Base-by-base conservation (phyloP, 2,329 filamentous ascomycete species). In the Alternaria triticimaculans region DNA sequence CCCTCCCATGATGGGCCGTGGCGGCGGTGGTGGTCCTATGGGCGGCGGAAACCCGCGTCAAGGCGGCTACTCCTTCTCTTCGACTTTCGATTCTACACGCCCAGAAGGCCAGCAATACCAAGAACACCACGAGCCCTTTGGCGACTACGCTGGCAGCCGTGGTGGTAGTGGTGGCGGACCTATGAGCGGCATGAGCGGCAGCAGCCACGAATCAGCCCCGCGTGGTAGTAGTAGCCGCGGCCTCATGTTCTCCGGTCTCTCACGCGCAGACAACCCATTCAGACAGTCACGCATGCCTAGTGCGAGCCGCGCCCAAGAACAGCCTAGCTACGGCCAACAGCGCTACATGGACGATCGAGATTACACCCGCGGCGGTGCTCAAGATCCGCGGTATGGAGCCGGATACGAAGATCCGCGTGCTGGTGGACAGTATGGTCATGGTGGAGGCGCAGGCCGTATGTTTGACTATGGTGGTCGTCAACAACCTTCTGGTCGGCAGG, bases 241-340 rank as follows among this genome's bases (percentile, higher is more conserved):
- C 14, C 7, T 41, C 53, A 28, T 55, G 37, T 55, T 44, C 20
- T 37, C 49, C 33, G 49, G 49, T 15, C 30, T 53, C 33, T 23
- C 49, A 25, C 14, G 20, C 30, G 49, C 49, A 41, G 49, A 53
- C 11, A 53, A 51, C 18, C 28, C 18, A 0, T 51, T 51, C 18
- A 3, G 37, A 3, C 37, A 41, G 5, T 41, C 37, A 6, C 37
- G 37, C 37, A 18, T 2, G 5, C 0, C 33, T 3, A 7, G 15
- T 0, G 2, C 15, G 0, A 10, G 15, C 15, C 15, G 33, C 33
- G 6, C 33, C 1, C 4, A 1, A n/a, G 28, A 53, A 8, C 21
- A 20, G 12, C n/a, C 53, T 21, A 14, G 11, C n/a, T 55, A 44
- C 33, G 20, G 14, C 23, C 12, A 15, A 21, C 46, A 21, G 20